Conservation (phyloP, 1,284 basidiomycete genomes). For the Moesziomyces sp. region DNA sequence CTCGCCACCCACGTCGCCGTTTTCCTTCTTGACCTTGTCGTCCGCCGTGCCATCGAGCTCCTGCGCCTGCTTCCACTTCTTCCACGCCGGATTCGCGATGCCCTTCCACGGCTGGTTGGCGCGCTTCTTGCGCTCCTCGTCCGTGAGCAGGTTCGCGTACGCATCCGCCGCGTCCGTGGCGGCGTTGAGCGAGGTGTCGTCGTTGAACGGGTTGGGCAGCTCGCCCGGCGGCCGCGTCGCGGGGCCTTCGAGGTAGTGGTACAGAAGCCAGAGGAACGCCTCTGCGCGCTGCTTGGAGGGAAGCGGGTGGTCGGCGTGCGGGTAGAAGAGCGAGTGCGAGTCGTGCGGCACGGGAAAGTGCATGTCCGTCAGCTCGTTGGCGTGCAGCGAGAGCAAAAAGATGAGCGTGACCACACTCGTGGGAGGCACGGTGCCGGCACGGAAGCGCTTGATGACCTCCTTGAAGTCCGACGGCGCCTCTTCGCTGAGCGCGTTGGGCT, state of each 20-base stretch:
- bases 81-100: slow-evolving; percentile 53
- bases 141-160: slow-evolving; percentile 37
- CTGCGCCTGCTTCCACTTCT: slow-evolving; percentile 47
- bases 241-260: slow-evolving; percentile 64
- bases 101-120: slow-evolving; percentile 54
- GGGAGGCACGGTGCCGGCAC: slow-evolving; percentile 42
- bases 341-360: slow-evolving; percentile 61
- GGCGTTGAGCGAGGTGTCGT: slow-evolving; percentile 39
- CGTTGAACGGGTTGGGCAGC: slow-evolving; percentile 62
- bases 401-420: slow-evolving; percentile 65
- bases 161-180: slow-evolving; percentile 37
- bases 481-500: slow-evolving; percentile 50
- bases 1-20: slow-evolving; percentile 4
- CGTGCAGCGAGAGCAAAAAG: slow-evolving; percentile 59
- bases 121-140: slow-evolving; percentile 44
- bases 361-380: slow-evolving; percentile 54
- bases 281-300: slow-evolving; percentile 56
- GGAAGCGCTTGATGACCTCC: slow-evolving; percentile 56
- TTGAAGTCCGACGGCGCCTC: slow-evolving; percentile 59
- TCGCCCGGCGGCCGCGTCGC: slow-evolving; percentile 52
- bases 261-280: slow-evolving; percentile 64
- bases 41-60: slow-evolving; percentile 25
- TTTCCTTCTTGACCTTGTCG: slow-evolving; percentile 8
- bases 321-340: slow-evolving; percentile 63
- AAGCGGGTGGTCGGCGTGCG: slow-evolving; percentile 55